Evolutionary conservation across 148 eudicot species (phyloP), one percentile per base, ranked within the genome.

Genomic region (Amaranthus palmeri): DNA sequence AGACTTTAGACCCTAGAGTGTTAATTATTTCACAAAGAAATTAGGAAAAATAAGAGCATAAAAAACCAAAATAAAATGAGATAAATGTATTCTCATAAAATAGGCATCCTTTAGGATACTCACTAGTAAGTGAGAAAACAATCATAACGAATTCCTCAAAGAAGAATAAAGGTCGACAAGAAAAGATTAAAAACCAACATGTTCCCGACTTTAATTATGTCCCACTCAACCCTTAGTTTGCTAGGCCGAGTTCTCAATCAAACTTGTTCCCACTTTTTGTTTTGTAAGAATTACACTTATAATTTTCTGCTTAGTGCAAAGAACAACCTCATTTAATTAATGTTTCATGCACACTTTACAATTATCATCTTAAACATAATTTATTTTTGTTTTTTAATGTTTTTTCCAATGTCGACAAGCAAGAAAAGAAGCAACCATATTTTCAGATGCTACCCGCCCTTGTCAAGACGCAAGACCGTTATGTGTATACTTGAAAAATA

Each of bases 391-490:
- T 25, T 25, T 25, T 25, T 25, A 25, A 25, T 25, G 36, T 25
- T 25, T 25, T 25, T 1, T 25, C 36, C 36, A 25, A 25, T 25
- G 36, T 25, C 36, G 36, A 25, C 36, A 1, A 25, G 36, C 36
- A 25, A 25, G 36, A 25, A 2, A 25, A 25, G 17, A 13, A 61
- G 47, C 65, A n/a, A 56, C 60, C 48, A 0, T 17, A 42, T 8
- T 59, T 43, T 10, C 1, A 15, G 43, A 13, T 41, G 48, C 47
- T 61, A 61, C n/a, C n/a, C 11, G 48, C 65, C 48, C 48, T 61
- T 61, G 65, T 61, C 65, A 61, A 61, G 15, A 61, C 5, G 65
- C n/a, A n/a, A n/a, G n/a, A n/a, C n/a, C n/a, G n/a, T n/a, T 36
- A n/a, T 56, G 5, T 36, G 43, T 25, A 25, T 4, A n/a, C 18